Percentiles rank a stretch among this genome's conserved stretches.
Conservation (phyloP, 768 basidiomycete genomes). For the Calocybe cyanea region DNA sequence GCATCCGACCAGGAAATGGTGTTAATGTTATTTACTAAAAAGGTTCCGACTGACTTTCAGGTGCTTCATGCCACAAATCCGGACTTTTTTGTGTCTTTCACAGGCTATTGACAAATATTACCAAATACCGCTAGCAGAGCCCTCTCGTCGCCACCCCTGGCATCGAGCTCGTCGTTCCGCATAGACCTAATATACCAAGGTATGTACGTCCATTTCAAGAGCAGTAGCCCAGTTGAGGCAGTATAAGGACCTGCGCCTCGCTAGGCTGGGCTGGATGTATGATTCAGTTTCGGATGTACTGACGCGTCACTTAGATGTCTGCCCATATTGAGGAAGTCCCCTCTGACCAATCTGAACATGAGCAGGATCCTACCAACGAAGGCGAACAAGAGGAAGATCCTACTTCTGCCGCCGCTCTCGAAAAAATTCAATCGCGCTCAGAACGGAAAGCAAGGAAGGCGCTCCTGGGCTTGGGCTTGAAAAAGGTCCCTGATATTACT, state of each 20-base stretch:
- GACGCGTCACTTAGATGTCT: conserved; percentile 54
- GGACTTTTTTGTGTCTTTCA: conserved; percentile 17
- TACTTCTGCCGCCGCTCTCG: conserved; percentile 77
- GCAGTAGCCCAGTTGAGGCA: neutral
- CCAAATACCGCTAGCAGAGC: conserved; percentile 29
- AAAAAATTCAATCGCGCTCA: conserved; percentile 91
- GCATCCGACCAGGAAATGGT: conserved; percentile 20
- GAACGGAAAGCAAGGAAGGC: conserved; percentile 97
- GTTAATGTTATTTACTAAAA: too few species aligned
- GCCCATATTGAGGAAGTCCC: conserved; percentile 80
- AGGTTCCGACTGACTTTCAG: too few species aligned
- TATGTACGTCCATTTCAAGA: conserved; percentile 16
- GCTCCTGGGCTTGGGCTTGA: conserved; percentile 84
- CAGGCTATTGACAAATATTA: conserved; percentile 21
- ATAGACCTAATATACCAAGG: conserved; percentile 24
- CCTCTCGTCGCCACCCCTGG: conserved; percentile 29
- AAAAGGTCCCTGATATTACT: conserved; percentile 89
- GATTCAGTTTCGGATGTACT: conserved; percentile 25
- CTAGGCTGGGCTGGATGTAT: conserved; percentile 30
- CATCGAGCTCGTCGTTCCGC: conserved; percentile 32
- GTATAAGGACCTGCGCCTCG: neutral
- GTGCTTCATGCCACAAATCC: too few species aligned
- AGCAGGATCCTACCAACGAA: conserved; percentile 50
- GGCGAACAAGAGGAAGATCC: conserved; percentile 76
- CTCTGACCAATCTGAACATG: conserved; percentile 78